Percentiles rank a stretch among this genome's conserved stretches.
phyloP scores from a whole-genome alignment of 257 asterid species.

The Cynanchum wilfordii region DNA sequence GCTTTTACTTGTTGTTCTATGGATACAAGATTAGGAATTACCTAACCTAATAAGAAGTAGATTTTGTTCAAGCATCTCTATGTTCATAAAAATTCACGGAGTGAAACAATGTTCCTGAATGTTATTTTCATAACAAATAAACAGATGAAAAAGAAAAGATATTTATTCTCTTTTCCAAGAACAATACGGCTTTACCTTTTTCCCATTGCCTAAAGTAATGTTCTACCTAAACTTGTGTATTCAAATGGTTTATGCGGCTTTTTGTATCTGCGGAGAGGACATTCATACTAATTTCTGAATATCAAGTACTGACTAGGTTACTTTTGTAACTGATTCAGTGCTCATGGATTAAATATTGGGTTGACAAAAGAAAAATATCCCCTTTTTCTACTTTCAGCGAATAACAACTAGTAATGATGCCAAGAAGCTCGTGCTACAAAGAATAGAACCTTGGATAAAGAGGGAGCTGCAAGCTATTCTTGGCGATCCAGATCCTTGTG shows the following conservation, averaged over 20 bases:
- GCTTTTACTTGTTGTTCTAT: neutral
- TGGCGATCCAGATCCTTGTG: slow-evolving; percentile 55
- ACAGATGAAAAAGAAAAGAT: neutral
- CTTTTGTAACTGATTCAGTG: neutral
- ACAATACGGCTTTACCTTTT: neutral
- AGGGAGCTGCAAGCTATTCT: slow-evolving; percentile 61
- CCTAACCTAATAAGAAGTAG: neutral
- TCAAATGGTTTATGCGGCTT: neutral
- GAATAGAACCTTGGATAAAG: slow-evolving; percentile 47
- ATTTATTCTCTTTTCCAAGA: neutral
- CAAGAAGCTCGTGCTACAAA: slow-evolving; percentile 30
- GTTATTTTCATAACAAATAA: neutral
- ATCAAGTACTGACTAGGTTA: neutral
- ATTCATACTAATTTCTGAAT: neutral
- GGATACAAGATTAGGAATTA: neutral
- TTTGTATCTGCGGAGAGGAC: neutral
- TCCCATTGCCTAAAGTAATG: neutral
- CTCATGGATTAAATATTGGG: neutral
- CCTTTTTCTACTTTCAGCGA: slow-evolving; percentile 25
- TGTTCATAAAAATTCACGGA: neutral
- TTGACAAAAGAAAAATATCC: neutral
- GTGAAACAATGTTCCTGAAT: neutral
- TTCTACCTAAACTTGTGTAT: neutral
- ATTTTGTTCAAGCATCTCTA: neutral
- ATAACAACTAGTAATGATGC: slow-evolving; percentile 19